Evolutionary conservation across 768 basidiomycete species (phyloP), one percentile per base, ranked within the genome.

Genomic region (Pleurotus salmoneostramineus): DNA sequence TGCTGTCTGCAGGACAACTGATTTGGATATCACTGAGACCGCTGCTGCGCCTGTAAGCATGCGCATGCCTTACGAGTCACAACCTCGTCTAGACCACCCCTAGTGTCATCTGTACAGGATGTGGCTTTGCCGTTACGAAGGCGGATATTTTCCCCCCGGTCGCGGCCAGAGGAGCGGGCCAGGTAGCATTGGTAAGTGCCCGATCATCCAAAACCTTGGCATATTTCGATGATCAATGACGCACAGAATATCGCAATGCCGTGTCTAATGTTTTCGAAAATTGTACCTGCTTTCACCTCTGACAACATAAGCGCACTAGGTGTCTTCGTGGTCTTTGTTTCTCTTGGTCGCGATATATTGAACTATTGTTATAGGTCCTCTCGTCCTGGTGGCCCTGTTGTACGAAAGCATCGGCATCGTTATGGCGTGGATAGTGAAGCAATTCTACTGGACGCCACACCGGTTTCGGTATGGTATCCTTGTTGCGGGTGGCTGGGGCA

Each of bases 401-500:
- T 91, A 91, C 61, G 79, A 85, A 58, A 64, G 63, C 2, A 68
- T 87, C 4, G 87, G 90, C 5, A 65, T 83, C 6, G 36, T 68
- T 5, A 74, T 85, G 21, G 82, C 83, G 0, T 84, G 77, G 74
- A 48, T 80, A n/a, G 70, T 83, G 55, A 81, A 80, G 50, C 79
- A 81, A 60, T 62, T 87, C 50, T 90, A 87, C 63, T 91, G 88
- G 83, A 88, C 91, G 2, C 90, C 90, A 0, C 85, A 89, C 64
- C 78, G 87, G 31, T 91, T 91, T 65, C 75, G 89, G 48, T 82
- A 84, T 63, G 91, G 89, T 0, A 76, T 91, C 21, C 64, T 91
- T 0, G 81, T 82, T 3, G 87, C 88, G 0, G 89, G 88, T 40
- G 82, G 79, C 3, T 91, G 83, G 82, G 79, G 75, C 6, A 91